A percentile compares a stretch with the other conserved stretches of the same genome.
Conservation (phyloP, 257 asterid species). For the Gardenia jasminoides region DNA sequence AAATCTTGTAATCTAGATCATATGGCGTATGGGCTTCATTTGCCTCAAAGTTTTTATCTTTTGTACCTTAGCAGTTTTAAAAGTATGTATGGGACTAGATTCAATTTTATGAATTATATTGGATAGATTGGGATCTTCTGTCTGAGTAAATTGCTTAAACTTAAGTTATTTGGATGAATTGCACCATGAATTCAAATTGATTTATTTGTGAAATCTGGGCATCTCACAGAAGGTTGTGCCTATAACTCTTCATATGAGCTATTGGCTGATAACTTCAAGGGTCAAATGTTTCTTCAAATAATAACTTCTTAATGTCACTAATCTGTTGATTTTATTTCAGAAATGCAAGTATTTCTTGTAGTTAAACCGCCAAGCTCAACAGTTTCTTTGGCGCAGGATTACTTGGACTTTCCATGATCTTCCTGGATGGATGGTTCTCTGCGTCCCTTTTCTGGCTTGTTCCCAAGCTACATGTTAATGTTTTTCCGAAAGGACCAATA, state of each 20-base stretch:
- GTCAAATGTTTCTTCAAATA: constrained; percentile 5
- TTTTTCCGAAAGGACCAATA: constrained; percentile 82
- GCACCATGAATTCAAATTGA: background rate
- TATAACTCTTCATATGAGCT: background rate
- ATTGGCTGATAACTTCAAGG: background rate
- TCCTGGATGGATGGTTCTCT: constrained; percentile 90
- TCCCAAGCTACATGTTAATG: constrained; percentile 80
- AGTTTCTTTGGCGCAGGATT: constrained; percentile 99
- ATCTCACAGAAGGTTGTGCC: background rate
- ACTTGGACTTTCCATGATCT: constrained; percentile 86
- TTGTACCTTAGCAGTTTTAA: background rate
- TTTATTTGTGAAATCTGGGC: background rate
- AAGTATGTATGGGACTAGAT: background rate
- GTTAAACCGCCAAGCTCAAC: constrained; percentile 70
- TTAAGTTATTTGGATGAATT: background rate
- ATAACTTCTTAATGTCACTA: constrained; percentile 22
- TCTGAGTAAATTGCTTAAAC: background rate
- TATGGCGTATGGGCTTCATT: background rate
- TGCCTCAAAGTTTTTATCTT: background rate
- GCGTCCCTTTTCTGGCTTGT: constrained; percentile 91
- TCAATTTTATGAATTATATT: background rate
- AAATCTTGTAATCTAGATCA: background rate
- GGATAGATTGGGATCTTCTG: background rate
- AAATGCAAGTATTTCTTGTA: constrained; percentile 39
- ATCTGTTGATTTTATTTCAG: constrained; percentile 36